These are phyloP conservation scores for Meira miltonrushii DNA, from an alignment of 1,284 basidiomycete species.

Conservation along the genomic window DNA sequence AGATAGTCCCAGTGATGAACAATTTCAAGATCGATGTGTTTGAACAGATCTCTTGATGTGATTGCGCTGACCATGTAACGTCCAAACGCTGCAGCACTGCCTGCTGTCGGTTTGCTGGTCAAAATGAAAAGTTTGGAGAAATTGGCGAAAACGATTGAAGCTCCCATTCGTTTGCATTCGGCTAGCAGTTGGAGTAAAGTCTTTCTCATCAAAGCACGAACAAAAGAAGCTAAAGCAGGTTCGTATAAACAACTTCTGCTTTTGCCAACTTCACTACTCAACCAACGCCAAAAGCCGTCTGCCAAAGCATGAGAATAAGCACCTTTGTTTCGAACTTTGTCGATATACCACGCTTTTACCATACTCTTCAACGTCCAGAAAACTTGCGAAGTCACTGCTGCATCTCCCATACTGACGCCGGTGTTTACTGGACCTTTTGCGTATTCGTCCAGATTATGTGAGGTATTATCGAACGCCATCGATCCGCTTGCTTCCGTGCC, in stretches of 20 bases:
- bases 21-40: slow-evolving; percentile 81
- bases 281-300: slow-evolving; percentile 98
- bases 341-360: slow-evolving; percentile 88
- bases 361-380: slow-evolving; percentile 81
- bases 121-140: slow-evolving; percentile 84
- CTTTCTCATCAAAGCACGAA: slow-evolving; percentile 95
- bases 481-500: slow-evolving; percentile 64
- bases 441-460: slow-evolving; percentile 84
- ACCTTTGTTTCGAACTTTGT: slow-evolving; percentile 64
- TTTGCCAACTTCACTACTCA: slow-evolving; percentile 60
- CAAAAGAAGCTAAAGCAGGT: slow-evolving; percentile 84
- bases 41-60: slow-evolving; percentile 90
- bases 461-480: slow-evolving; percentile 83
- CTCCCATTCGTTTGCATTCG: slow-evolving; percentile 92
- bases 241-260: slow-evolving; percentile 82
- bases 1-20: slow-evolving; percentile 91
- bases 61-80: slow-evolving; percentile 87
- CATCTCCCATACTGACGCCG: slow-evolving; percentile 67
- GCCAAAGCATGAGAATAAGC: slow-evolving; percentile 57
- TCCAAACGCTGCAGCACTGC: slow-evolving; percentile 89
- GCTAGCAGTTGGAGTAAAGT: slow-evolving; percentile 93
- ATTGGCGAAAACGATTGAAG: slow-evolving; percentile 89
- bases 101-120: slow-evolving; percentile 85
- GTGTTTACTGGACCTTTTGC: slow-evolving; percentile 69
- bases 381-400: slow-evolving; percentile 81